Percentiles rank a stretch among this genome's conserved stretches.
phyloP scores from a whole-genome alignment of 169 alveolate genomes.

The Babesia sp. region DNA sequence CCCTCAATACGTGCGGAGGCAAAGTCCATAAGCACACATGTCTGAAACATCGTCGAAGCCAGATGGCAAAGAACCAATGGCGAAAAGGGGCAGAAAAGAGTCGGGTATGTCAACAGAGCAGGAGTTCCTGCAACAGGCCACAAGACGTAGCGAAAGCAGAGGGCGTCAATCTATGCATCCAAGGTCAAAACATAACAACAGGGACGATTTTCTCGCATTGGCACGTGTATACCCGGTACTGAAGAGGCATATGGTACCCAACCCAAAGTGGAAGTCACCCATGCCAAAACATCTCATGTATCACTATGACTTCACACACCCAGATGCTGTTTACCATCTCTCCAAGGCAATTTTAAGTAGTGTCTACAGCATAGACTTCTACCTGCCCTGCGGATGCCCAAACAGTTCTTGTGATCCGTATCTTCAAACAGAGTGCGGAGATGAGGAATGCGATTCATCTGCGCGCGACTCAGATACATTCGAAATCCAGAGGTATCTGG shows the following conservation, averaged over 20 bases:
- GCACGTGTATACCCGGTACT: constrained; percentile 47
- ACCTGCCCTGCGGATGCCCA: constrained; percentile 65
- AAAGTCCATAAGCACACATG: not conserved
- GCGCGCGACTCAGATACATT: not conserved
- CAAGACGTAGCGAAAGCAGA: not conserved
- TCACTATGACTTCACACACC: constrained; percentile 60
- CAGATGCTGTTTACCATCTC: constrained; percentile 64
- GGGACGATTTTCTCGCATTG: constrained; percentile 43
- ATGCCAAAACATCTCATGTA: constrained; percentile 55
- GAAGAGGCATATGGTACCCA: constrained; percentile 56
- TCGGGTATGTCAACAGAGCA: not conserved
- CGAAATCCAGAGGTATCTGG: constrained; percentile 39
- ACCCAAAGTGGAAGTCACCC: constrained; percentile 51
- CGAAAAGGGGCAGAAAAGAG: constrained; percentile 6
- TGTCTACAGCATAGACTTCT: constrained; percentile 38
- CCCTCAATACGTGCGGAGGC: too few relatives aligned
- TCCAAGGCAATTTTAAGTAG: constrained; percentile 53
- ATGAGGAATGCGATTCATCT: not conserved
- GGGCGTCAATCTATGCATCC: constrained; percentile 28
- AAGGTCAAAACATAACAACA: constrained; percentile 24
- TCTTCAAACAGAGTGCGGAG: constrained; percentile 3
- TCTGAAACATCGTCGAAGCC: not conserved
- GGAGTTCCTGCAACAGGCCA: not conserved
- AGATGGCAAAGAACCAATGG: not conserved
- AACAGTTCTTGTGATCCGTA: constrained; percentile 31